Evolutionary conservation across 352 stramenopile species (phyloP), one percentile per base, ranked within the genome.

Genomic region (Pythium periplocum): DNA sequence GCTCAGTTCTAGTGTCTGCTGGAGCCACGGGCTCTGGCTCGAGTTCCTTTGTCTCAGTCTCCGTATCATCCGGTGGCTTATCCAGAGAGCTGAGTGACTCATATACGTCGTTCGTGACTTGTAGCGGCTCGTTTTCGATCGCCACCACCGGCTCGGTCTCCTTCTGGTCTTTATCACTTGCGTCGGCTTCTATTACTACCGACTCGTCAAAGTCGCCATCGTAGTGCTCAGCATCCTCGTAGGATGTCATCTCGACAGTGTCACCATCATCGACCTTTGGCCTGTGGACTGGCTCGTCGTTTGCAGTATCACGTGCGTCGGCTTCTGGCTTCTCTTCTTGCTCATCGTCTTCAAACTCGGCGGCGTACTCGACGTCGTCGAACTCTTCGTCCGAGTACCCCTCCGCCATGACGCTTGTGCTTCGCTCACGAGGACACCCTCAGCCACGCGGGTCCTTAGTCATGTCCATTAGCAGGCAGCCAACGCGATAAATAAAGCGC

Each of bases 341-440:
- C 2, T 30, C 31, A 17, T 43, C 53, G 38, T 53, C 53, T 8
- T 64, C 61, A 26, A 68, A 68, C 31, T 64, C 61, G 40, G 55
- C 55, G 32, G 63, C 61, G 52, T 62, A 67, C 8, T 74, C 57
- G 9, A n/a, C 48, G 42, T 65, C 73, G 3, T 47, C 58, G 47
- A 78, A 83, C n/a, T 81, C 75, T 10, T 82, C 75, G 52, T 79
- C 75, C 7, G 68, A 83, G 47, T 86, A 83, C 49, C 83, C 47
- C 9, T 75, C 63, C 35, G 63, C 43, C 66, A 75, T 75, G 31
- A 9, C 42, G 38, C 6, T 11, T 6, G 39, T 11, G 11, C 3
- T 42, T 12, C 33, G 46, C 8, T 38, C 17, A 26, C 17, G 17
- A 26, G 17, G 17, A 26, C 17, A 26, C 17, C 17, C 17, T 26